phyloP scores from a whole-genome alignment of 305 asterid species.

The Withania somnifera region DNA sequence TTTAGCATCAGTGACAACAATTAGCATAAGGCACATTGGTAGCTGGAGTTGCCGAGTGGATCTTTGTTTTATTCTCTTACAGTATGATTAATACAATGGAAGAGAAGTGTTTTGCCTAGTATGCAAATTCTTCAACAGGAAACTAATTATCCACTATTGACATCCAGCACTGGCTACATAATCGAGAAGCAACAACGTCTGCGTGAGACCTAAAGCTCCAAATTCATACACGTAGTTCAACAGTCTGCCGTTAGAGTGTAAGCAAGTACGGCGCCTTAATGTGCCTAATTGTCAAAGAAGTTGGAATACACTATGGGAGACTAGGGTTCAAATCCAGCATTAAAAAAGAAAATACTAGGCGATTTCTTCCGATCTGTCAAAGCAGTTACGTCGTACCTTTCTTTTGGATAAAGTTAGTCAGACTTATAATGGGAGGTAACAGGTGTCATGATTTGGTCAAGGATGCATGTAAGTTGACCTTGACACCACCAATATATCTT shows the following conservation, averaged over 20 bases:
- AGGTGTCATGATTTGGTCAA: not conserved
- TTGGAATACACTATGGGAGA: not conserved
- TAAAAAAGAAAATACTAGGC: not conserved
- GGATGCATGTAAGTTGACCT: not conserved
- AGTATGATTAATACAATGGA: not conserved
- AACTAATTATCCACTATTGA: not conserved
- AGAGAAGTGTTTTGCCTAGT: not conserved
- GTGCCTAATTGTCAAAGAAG: not conserved
- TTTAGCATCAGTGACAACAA: not conserved
- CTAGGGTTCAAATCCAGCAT: not conserved
- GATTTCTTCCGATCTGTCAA: not conserved
- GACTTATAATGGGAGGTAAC: not conserved
- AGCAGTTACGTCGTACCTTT: not conserved
- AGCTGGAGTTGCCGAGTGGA: not conserved
- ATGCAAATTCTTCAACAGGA: not conserved
- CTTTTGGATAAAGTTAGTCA: not conserved
- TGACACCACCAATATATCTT: not conserved
- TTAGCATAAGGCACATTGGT: not conserved
- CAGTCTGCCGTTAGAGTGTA: not conserved
- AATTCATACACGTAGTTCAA: not conserved
- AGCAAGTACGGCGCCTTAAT: not conserved
- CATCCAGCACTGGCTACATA: not conserved
- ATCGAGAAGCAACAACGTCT: not conserved
- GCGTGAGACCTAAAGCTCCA: not conserved
- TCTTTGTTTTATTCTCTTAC: not conserved